Base-by-base conservation (phyloP, 352 stramenopile genomes). In the Hyaloperonospora brassicae region DNA sequence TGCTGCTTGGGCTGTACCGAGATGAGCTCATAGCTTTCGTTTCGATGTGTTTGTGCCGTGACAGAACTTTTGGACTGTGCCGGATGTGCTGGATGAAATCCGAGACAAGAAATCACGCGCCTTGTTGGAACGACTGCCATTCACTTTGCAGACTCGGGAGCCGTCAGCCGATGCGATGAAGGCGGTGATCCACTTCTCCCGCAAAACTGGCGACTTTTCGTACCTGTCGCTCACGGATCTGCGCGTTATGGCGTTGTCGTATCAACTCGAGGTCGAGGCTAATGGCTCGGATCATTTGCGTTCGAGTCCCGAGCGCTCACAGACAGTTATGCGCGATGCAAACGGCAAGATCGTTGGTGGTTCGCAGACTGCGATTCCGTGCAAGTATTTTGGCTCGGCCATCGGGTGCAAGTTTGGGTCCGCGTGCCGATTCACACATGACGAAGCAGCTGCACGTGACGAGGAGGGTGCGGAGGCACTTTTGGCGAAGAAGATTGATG, bases 191-290 rank as follows among this genome's bases (percentile, higher is more conserved):
- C 79, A 83, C 39, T 95, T 95, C 50, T 79, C 84, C 10, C 80
- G 81, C 54, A 89, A 90, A 62, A 95, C 84, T 13, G 84, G 84
- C 41, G 84, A 95, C 62, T 93, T 93, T 61, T 66, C 75, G 11
- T 85, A 79, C 63, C 70, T 95, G 11, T 93, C 83, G 55, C 79
- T 91, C 25, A 86, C 81, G 42, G 84, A 95, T 71, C 52, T 93
- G 66, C 81, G 83, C 51, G 78, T 95, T 61, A 91, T 95, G 83
- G 83, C 84, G 54, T 60, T 95, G 61, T 79, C 80, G 25, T 95
- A 93, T 61, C 87, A 91, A 73, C 58, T 95, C 22, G 84, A 95
- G 52, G 65, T 75, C 1, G 84, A 95, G 56, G 59, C 69, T 7
- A 88, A 91, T 50, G 83, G 81, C 45, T 47, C 55, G 0, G 72